Conservation (phyloP, 2,329 filamentous ascomycete genomes). For the Stemphylium lycopersici region DNA sequence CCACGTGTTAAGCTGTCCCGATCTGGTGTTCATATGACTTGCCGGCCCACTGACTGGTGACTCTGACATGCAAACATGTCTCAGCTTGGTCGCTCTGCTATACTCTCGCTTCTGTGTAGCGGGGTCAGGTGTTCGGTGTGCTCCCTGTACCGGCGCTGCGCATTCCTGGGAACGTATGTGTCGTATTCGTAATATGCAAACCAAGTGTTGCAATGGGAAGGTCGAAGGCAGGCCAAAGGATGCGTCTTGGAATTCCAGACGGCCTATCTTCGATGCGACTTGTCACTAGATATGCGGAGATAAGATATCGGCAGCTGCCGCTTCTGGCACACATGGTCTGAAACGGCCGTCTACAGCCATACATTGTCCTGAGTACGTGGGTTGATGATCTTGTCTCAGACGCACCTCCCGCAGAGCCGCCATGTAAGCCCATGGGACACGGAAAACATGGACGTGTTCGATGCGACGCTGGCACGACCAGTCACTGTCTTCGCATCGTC, state of each 20-base stretch:
- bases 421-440: slow-evolving; percentile 2
- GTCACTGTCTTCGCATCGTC: slow-evolving; percentile 15
- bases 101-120: slow-evolving; percentile 10
- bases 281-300: slow-evolving; percentile 4
- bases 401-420: not conserved
- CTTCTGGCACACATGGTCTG: not conserved
- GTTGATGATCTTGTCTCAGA: not conserved
- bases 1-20: slow-evolving; percentile 42
- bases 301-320: slow-evolving; percentile 8
- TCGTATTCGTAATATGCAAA: not conserved
- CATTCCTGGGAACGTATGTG: slow-evolving; percentile 1
- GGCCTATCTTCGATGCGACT: not conserved
- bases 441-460: slow-evolving; percentile 18
- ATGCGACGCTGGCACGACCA: slow-evolving; percentile 16
- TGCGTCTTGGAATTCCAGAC: not conserved
- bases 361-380: not conserved
- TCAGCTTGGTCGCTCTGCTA: slow-evolving; percentile 25
- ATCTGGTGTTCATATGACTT: slow-evolving; percentile 37
- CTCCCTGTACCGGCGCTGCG: not conserved
- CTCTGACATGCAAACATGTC: slow-evolving; percentile 42
- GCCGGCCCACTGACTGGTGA: slow-evolving; percentile 27
- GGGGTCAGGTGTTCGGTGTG: not conserved
- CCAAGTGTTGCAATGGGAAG: slow-evolving; percentile 4
- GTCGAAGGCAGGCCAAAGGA: not conserved
- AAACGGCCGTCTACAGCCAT: not conserved